These are phyloP conservation scores for Fusarium austroafricanum DNA, from an alignment of 2,329 filamentous ascomycete genomes.

Conservation along the genomic window DNA sequence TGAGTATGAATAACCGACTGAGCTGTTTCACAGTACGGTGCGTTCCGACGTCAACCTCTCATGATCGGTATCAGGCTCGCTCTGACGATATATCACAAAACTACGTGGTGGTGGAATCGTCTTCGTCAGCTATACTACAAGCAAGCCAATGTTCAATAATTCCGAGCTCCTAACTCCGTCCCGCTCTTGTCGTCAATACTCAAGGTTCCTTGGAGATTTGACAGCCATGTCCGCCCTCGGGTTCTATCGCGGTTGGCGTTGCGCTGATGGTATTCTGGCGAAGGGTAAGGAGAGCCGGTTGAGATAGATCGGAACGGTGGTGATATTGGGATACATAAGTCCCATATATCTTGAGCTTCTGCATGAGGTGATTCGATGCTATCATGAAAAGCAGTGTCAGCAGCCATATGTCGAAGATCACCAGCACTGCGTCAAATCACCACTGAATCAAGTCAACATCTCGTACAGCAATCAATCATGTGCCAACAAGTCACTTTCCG, in stretches of 20 bases:
- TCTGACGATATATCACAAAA: slow-evolving; percentile 22
- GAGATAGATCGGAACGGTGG: neutral
- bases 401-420: neutral
- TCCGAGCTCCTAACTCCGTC: too few relatives aligned
- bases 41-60: neutral
- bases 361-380: neutral
- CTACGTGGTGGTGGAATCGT: slow-evolving; percentile 5
- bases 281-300: slow-evolving; percentile 12
- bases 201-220: neutral
- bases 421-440: neutral
- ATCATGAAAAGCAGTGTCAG: neutral
- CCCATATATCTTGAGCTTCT: slow-evolving; percentile 4
- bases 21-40: slow-evolving; percentile 26
- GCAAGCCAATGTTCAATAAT: neutral
- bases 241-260: slow-evolving; percentile 34
- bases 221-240: slow-evolving; percentile 39
- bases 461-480: slow-evolving; percentile 50
- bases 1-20: slow-evolving; percentile 17
- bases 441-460: neutral
- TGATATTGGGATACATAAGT: slow-evolving; percentile 25
- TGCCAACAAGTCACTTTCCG: slow-evolving; percentile 63
- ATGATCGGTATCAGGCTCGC: neutral
- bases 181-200: too few relatives aligned
- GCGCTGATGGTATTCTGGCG: slow-evolving; percentile 3
- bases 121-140: neutral